These are phyloP conservation scores for Beauveria medogensis DNA, from an alignment of 2,329 filamentous ascomycete species.

Conservation along the genomic window DNA sequence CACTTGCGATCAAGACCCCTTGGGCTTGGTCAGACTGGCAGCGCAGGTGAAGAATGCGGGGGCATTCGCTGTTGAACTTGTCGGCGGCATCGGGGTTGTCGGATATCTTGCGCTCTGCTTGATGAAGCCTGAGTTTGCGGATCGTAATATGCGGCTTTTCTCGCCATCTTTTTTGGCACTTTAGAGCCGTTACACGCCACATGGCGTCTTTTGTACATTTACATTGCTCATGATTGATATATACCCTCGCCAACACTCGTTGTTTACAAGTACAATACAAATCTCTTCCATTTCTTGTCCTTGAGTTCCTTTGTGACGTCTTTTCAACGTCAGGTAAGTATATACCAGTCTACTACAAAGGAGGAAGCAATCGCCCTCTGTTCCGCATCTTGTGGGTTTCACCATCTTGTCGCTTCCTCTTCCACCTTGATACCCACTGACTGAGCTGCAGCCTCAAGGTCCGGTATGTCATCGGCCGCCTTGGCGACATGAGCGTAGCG, in stretches of 20 bases:
- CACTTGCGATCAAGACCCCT: slow-evolving; percentile 55
- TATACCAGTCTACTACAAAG: too few species aligned
- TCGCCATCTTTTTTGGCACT: slow-evolving; percentile 7
- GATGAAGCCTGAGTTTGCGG: slow-evolving; percentile 19
- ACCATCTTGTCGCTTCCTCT: neutral
- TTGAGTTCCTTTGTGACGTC: too few species aligned
- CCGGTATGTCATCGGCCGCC: slow-evolving; percentile 24
- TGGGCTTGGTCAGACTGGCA: slow-evolving; percentile 66
- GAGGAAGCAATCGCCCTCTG: too few species aligned
- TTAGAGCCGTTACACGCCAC: neutral
- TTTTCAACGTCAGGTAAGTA: too few species aligned
- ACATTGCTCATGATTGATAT: neutral
- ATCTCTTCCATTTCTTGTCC: neutral
- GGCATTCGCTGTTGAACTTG: slow-evolving; percentile 61
- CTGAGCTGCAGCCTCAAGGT: slow-evolving; percentile 22
- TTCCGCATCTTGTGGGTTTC: neutral
- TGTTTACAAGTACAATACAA: neutral
- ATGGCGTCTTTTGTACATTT: neutral
- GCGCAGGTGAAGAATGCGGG: slow-evolving; percentile 57
- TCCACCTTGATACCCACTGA: slow-evolving; percentile 17
- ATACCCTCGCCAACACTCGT: neutral
- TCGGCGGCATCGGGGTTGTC: slow-evolving; percentile 66
- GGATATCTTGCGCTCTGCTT: slow-evolving; percentile 64
- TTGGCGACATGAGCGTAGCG: slow-evolving; percentile 23
- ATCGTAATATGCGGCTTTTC: slow-evolving; percentile 11